Conservation (phyloP, 495 filamentous ascomycete species). For the Penicillium paradoxum region DNA sequence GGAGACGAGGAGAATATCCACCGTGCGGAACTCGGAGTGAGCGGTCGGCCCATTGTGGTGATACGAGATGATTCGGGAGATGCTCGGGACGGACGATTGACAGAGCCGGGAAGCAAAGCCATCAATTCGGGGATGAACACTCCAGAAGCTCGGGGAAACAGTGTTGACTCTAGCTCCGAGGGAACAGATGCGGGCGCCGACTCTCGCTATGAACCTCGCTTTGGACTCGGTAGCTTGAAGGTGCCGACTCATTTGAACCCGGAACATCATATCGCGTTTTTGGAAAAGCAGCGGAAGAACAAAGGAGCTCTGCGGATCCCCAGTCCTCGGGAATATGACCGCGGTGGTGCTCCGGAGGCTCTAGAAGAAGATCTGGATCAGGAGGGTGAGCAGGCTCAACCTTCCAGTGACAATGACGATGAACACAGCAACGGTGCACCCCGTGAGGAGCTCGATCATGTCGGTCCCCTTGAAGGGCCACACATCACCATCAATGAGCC, state of each 20-base stretch:
- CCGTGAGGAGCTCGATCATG: constrained; percentile 22
- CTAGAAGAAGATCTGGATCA: constrained; percentile 49
- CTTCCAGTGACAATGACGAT: constrained; percentile 4
- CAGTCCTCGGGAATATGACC: constrained; percentile 79
- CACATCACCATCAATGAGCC: constrained; percentile 65
- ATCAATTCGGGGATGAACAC: constrained; percentile 22
- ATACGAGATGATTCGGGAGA: constrained; percentile 49
- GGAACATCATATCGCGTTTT: constrained; percentile 79
- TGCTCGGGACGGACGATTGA: constrained; percentile 22
- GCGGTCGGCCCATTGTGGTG: constrained; percentile 67
- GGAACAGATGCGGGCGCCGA: constrained; percentile 13
- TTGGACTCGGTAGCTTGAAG: constrained; percentile 30
- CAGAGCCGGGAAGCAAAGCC: constrained; percentile 15
- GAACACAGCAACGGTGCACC: constrained; percentile 9
- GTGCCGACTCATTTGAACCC: constrained; percentile 52
- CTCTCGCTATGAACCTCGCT: constrained; percentile 1
- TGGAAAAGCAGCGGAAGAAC: constrained; percentile 78
- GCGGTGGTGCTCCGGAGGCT: constrained; percentile 62
- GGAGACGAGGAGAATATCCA: constrained; percentile 41
- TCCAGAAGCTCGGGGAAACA: constrained; percentile 16
- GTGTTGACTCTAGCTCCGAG: constrained; percentile 15
- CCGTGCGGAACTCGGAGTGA: constrained; percentile 62
- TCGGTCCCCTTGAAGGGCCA: constrained; percentile 37
- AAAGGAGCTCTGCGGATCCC: constrained; percentile 75
- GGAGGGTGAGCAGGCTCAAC: constrained; percentile 14